Evolutionary conservation across 73 alveolate genomes (phyloP), one percentile per base, ranked within the genome.

Genomic region (Symbiodinium natans): DNA sequence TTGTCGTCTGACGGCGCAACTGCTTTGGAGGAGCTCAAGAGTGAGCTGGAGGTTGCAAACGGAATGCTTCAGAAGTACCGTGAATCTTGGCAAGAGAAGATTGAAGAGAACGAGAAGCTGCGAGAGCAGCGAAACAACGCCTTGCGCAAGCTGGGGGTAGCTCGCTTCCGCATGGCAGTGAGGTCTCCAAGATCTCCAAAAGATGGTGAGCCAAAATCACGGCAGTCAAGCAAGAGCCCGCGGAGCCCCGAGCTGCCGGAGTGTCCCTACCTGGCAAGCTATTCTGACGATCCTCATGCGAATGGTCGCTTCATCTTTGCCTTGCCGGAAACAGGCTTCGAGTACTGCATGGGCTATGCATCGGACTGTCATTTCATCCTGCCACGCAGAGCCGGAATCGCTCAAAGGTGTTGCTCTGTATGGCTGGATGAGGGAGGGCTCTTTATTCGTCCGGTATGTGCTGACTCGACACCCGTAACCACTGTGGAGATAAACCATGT

Each of bases 1-100:
- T 43, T 88, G 25, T 59, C 95, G 42, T 38, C 86, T 2, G 95
- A 88, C 25, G 71, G 73, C 41, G 71, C 23, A 4, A 29, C 71
- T 52, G 71, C 71, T 52, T 59, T 83, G 9, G 74, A 39, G 46
- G 95, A 88, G 46, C 80, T 88, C 27, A 52, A 59, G 4, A 88
- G 95, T 21, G 86, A 68, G 41, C 95, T 88, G 59, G 95, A 88
- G 46, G 95, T 88, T 38, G 95, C 95, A 43, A 88, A 88, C 63
- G 95, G 95, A 48, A 39, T 88, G 95, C 86, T 88, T 63, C 86
- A 88, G 86, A 88, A 59, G 38, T 88, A 68, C 80, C 95, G 95
- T 23, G 95, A 31, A 4, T 56, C 86, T 73, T 88, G 95, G 95
- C 95, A 88, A 33, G 38, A 88, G n/a, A 88, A 88, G 86, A 88